phyloP scores from a whole-genome alignment of 169 alveolate species.

The Eimeria praecox region DNA sequence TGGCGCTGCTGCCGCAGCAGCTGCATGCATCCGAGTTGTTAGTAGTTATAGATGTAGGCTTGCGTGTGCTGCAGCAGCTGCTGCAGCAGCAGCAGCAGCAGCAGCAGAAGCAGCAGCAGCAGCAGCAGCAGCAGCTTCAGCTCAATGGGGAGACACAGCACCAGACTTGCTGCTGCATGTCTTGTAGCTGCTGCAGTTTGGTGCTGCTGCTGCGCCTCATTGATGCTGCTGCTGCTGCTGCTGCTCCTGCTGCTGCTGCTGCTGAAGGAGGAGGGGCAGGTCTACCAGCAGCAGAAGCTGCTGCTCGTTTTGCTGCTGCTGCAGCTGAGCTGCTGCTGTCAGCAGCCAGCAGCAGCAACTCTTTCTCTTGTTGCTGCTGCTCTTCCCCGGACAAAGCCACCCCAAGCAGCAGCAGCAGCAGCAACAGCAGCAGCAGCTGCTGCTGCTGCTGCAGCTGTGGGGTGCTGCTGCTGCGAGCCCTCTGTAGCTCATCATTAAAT shows the following conservation, averaged over 20 bases:
- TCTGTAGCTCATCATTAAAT: not conserved
- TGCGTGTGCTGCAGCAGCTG: conserved; percentile 15
- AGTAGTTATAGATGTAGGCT: not conserved
- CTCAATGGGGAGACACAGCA: not conserved
- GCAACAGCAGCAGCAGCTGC: conserved; percentile 35
- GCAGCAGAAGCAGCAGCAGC: conserved; percentile 41
- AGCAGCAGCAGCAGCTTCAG: not conserved
- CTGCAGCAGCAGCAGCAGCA: conserved; percentile 37
- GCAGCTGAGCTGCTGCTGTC: conserved; percentile 5
- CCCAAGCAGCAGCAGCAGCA: not conserved
- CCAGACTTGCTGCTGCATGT: not conserved
- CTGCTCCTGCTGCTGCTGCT: not conserved
- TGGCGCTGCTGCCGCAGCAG: not conserved
- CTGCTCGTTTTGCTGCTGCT: not conserved
- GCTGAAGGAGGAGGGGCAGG: too few relatives aligned
- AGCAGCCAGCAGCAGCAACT: conserved; percentile 9
- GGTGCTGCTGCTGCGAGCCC: conserved; percentile 9
- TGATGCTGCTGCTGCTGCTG: conserved; percentile 3
- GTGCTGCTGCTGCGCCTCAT: conserved; percentile 18
- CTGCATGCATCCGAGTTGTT: not conserved
- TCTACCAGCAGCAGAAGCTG: not conserved
- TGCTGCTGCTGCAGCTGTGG: not conserved
- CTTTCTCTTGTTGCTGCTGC: not conserved
- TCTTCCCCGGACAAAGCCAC: not conserved
- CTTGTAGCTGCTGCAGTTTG: conserved; percentile 11